Percentiles rank a stretch among this genome's conserved stretches.
Conservation (phyloP, 495 filamentous ascomycete genomes). For the Elasticomyces elasticus region DNA sequence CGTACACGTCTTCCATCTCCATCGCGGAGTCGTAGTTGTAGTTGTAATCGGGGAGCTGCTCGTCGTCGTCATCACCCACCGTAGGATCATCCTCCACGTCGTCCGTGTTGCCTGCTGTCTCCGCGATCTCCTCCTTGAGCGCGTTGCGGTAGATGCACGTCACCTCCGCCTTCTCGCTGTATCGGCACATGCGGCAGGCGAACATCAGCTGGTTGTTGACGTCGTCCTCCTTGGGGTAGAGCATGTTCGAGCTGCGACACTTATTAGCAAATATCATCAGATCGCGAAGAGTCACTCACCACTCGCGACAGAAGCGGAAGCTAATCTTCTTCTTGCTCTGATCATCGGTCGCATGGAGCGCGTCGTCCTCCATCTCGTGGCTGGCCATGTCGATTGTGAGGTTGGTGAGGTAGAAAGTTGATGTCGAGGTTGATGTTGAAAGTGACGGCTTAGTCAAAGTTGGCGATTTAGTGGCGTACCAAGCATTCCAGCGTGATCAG, state of each 20-base stretch:
- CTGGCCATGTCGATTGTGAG: slow-evolving; percentile 2
- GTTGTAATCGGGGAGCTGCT: background rate
- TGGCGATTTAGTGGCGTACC: too few species aligned
- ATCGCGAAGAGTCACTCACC: slow-evolving; percentile 39
- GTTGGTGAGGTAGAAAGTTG: background rate
- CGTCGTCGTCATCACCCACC: slow-evolving; percentile 51
- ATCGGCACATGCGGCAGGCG: slow-evolving; percentile 84
- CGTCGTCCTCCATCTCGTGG: slow-evolving; percentile 23
- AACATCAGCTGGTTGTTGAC: slow-evolving; percentile 55
- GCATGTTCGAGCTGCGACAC: slow-evolving; percentile 69
- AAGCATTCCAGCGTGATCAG: too few species aligned
- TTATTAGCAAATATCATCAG: slow-evolving; percentile 2
- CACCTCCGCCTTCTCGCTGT: slow-evolving; percentile 70
- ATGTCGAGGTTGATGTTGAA: background rate
- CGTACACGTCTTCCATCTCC: slow-evolving; percentile 7
- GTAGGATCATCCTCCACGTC: slow-evolving; percentile 95
- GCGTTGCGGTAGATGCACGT: slow-evolving; percentile 88
- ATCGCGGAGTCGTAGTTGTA: slow-evolving; percentile 9
- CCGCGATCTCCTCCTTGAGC: slow-evolving; percentile 76
- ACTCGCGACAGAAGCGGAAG: slow-evolving; percentile 96
- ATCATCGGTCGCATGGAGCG: slow-evolving; percentile 39
- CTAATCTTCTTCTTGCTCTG: slow-evolving; percentile 67
- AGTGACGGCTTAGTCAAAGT: background rate
- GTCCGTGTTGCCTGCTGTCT: slow-evolving; percentile 93
- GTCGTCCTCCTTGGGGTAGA: slow-evolving; percentile 90